A percentile compares a stretch with the other conserved stretches of the same genome.
Conservation (phyloP, 176 grass and related monocot species). For the Leersia perrieri region DNA sequence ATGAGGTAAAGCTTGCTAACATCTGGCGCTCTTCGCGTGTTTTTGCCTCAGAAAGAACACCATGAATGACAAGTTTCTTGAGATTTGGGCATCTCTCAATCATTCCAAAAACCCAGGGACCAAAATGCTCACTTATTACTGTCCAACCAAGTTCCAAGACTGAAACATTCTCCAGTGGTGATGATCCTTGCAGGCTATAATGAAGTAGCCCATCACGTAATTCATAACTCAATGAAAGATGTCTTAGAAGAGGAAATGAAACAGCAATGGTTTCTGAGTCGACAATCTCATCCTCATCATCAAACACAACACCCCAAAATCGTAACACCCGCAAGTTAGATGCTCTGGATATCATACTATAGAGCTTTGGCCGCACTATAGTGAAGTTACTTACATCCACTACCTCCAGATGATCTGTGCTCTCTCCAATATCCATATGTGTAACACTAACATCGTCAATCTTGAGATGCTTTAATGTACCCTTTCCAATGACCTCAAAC, state of each 20-base stretch:
- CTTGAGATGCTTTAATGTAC: conserved; percentile 77
- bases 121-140: conserved; percentile 92
- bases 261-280: conserved; percentile 89
- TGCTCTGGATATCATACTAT: conserved; percentile 78
- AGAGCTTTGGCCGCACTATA: conserved; percentile 93
- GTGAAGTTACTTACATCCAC: conserved; percentile 93
- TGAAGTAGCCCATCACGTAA: conserved; percentile 80
- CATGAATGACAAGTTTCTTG: conserved; percentile 94
- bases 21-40: conserved; percentile 80
- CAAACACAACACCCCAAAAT: conserved; percentile 95
- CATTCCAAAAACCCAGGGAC: conserved; percentile 97
- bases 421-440: conserved; percentile 91
- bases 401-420: conserved; percentile 69
- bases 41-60: conserved; percentile 91
- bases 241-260: conserved; percentile 83
- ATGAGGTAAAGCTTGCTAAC: conserved; percentile 76
- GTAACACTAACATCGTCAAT: conserved; percentile 97
- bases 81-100: conserved; percentile 94
- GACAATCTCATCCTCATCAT: conserved; percentile 92
- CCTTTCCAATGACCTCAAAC: conserved; percentile 90
- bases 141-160: conserved; percentile 93
- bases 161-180: conserved; percentile 71
- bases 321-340: conserved; percentile 66
- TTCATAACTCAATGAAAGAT: conserved; percentile 94
- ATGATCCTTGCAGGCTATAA: conserved; percentile 72